phyloP scores from a whole-genome alignment of 805 yeast species.

The Priceomyces haplophilus region DNA sequence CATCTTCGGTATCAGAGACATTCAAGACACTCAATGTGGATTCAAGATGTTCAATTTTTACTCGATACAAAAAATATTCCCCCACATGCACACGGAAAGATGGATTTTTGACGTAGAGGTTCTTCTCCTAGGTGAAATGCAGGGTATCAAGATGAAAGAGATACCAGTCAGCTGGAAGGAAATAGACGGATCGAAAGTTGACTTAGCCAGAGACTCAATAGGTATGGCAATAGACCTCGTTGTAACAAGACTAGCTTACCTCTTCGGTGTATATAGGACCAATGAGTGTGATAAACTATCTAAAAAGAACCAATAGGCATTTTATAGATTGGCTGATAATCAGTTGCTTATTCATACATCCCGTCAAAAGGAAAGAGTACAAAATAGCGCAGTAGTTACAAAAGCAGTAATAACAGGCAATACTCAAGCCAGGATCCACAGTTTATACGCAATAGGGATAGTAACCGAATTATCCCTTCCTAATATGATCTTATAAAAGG shows the following conservation, averaged over 20 bases:
- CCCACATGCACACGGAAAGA: conserved; percentile 91
- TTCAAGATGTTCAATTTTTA: conserved; percentile 82
- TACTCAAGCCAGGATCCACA: too few species aligned
- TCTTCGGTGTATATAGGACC: conserved; percentile 71
- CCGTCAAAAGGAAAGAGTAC: too few species aligned
- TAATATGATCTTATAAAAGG: too few species aligned
- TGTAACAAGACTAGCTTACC: conserved; percentile 83
- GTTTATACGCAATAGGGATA: too few species aligned
- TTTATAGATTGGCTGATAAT: not conserved
- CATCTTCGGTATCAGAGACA: conserved; percentile 81
- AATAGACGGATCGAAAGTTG: conserved; percentile 92
- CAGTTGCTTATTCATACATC: not conserved
- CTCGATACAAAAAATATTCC: conserved; percentile 67
- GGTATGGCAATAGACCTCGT: conserved; percentile 93
- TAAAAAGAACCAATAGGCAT: conserved; percentile 5
- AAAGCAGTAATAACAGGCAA: too few species aligned
- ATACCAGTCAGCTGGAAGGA: conserved; percentile 95
- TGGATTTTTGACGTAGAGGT: conserved; percentile 99
- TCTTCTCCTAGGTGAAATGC: conserved; percentile 72
- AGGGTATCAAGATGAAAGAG: conserved; percentile 65
- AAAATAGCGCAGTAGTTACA: too few species aligned
- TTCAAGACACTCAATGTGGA: conserved; percentile 96
- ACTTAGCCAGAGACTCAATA: conserved; percentile 83
- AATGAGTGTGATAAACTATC: conserved; percentile 14
- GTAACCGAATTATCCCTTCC: too few species aligned